Evolutionary conservation across 805 yeast genomes (phyloP).

Genomic region (Lipomyces mesembrius): DNA sequence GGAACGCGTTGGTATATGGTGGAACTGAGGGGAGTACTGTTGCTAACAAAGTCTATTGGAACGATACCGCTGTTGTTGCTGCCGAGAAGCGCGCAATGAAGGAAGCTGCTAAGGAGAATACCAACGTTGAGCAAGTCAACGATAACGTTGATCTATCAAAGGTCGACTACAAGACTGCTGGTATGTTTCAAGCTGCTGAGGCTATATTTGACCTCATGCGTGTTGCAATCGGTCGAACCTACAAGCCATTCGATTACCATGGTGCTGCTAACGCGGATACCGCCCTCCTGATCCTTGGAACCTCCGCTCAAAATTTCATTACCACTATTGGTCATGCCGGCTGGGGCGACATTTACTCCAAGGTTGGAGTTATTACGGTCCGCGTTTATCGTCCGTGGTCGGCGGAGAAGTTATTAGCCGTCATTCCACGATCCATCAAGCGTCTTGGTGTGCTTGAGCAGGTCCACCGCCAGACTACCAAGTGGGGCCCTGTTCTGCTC

Average conservation of each 20-base stretch:
- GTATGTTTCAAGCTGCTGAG: constrained; percentile 21
- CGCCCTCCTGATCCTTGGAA: constrained; percentile 70
- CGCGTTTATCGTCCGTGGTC: constrained; percentile 77
- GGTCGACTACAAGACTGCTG: constrained; percentile 12
- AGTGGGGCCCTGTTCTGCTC: constrained; percentile 72
- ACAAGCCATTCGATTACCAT: constrained; percentile 51
- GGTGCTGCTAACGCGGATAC: constrained; percentile 53
- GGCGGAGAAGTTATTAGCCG: constrained; percentile 53
- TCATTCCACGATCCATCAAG: constrained; percentile 60
- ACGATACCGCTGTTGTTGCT: constrained; percentile 11
- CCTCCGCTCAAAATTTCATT: constrained; percentile 53
- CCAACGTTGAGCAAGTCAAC: constrained; percentile 12
- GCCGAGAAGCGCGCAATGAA: constrained; percentile 15
- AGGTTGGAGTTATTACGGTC: constrained; percentile 58
- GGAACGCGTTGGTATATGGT: constrained; percentile 19
- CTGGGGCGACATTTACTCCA: constrained; percentile 44
- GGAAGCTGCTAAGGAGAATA: constrained; percentile 30
- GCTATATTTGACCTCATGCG: constrained; percentile 44
- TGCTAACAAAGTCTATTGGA: no score
- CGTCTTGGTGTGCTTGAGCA: constrained; percentile 72
- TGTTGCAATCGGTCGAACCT: constrained; percentile 46
- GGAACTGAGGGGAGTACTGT: constrained; percentile 30
- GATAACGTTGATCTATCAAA: constrained; percentile 8
- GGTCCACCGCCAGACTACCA: constrained; percentile 51
- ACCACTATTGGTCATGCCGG: constrained; percentile 45